Base-by-base conservation (phyloP, 2,329 filamentous ascomycete species). In the Zasmidium cellare region DNA sequence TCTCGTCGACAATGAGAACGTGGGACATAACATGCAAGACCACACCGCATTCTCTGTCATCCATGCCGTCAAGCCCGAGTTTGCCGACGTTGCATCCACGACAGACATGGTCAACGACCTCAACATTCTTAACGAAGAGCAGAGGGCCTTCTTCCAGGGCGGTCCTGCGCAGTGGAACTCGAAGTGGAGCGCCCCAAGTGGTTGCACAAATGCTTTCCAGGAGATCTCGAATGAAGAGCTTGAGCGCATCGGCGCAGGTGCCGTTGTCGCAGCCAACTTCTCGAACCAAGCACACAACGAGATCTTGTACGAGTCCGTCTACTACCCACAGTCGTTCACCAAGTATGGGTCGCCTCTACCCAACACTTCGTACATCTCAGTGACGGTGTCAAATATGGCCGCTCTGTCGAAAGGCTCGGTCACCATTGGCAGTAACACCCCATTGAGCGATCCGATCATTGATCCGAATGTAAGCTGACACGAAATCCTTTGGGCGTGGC, bases 21-120 rank as follows among this genome's bases (percentile, higher is more conserved):
- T 89, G 2, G 87, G 87, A 6, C 80, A 81, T 58, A 85, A 88
- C 72, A 76, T 89, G 3, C 76, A 85, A 57, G 86, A 89, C 66
- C 84, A 86, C 47, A 74, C 65, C 38, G 68, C 73, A 61, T 79
- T 83, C 19, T 70, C 59, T 16, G 56, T 65, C n/a, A 53, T 62
- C 20, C 61, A 69, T 35, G 58, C 55, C 9, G 66, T 70, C n/a
- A 65, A 68, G 35, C 65, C 66, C 3, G 46, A 62, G 12, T 60
- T 60, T 48, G 60, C 60, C 9, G 45, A 51, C 9, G 48, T 58
- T n/a, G 60, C 46, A 9, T 48, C 28, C 2, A 60, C 52, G 2
- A 58, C 54, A n/a, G 55, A 57, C 12, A 58, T 61, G 49, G 62
- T 56, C 18, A 62, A 62, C 25, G 59, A 62, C 24, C 16, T 58